These are phyloP conservation scores for Hericium erinaceus DNA, from an alignment of 768 basidiomycete genomes.

Conservation along the genomic window DNA sequence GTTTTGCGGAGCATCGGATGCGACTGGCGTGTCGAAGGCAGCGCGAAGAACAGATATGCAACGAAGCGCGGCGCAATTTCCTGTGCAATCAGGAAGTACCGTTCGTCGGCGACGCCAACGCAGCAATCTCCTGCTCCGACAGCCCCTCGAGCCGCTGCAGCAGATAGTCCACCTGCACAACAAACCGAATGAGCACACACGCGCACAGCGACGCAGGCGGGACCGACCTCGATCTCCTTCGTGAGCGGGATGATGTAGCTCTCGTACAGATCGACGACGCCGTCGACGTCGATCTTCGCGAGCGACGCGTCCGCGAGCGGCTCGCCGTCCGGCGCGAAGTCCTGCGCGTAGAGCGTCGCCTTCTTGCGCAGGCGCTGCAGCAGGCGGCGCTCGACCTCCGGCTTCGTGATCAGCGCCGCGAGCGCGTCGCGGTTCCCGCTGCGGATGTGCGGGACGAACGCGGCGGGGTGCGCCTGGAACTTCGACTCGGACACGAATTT, in stretches of 20 bases:
- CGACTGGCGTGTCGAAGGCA: too few species aligned
- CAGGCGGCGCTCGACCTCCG: constrained; percentile 84
- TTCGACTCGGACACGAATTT: constrained; percentile 99
- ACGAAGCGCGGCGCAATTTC: too few species aligned
- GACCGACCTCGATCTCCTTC: constrained; percentile 89
- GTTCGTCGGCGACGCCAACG: constrained; percentile 28
- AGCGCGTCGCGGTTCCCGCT: constrained; percentile 69
- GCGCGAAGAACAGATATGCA: too few species aligned
- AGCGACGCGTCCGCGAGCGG: constrained; percentile 29
- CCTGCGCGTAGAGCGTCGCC: constrained; percentile 65
- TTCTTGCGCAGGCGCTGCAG: constrained; percentile 83
- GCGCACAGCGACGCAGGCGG: background rate
- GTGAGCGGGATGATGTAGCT: constrained; percentile 96
- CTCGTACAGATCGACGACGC: constrained; percentile 89
- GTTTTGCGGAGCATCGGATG: too few species aligned
- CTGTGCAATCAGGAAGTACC: background rate
- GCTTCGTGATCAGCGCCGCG: constrained; percentile 90
- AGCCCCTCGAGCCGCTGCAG: constrained; percentile 81
- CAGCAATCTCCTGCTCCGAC: constrained; percentile 63
- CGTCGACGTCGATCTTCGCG: constrained; percentile 83
- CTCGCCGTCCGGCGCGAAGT: constrained; percentile 65
- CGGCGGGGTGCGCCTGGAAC: constrained; percentile 75
- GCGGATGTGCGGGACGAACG: constrained; percentile 89
- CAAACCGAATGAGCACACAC: background rate
- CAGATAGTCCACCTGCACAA: constrained; percentile 85